Base-by-base conservation (phyloP, 176 grass and related monocot species). In the Cenchrus purpureus region DNA sequence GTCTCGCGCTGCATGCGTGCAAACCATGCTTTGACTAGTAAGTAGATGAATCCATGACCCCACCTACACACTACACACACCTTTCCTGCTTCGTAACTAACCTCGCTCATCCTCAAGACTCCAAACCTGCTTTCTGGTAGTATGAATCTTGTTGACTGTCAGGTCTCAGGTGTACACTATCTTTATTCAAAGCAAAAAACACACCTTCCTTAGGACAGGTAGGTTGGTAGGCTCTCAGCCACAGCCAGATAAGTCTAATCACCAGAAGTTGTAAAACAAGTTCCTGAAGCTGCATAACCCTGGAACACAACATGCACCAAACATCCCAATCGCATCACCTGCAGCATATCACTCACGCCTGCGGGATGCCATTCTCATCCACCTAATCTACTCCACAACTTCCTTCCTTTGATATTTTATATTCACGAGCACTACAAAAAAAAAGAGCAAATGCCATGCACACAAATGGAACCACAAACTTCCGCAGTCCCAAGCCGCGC, bases 281-380 rank as follows among this genome's bases (percentile, higher is more conserved):
- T 40, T 40, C 37, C 48, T 48, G 46, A 48, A 48, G 43, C 43
- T 45, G 44, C 7, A 45, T 7, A 6, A 52, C 53, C 51, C 51
- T 13, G 51, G 51, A 55, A 55, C 4, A 17, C 53, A 1, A 6
- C 11, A 55, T 55, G 14, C 53, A 55, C 56, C 8, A 51, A 75
- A 55, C 20, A 29, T 62, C 56, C 7, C 61, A 28, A 68, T 1
- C 13, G 32, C 51, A 5, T 50, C 51, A 58, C 16, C 85, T 54
- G 14, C 12, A 77, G 43, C 29, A 62, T 53, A 73, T 65, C 58
- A 48, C 69, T 49, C 74, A 73, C 37, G 57, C 86, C 12, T 29
- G 5, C 2, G 70, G 86, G 79, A 70, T 78, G 82, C 73, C 54
- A 55, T 78, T 25, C 64, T 69, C 54, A 44, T 17, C 65, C 67